Conservation (phyloP, 208 protist genomes). For the Tritrichomonas foetus region DNA sequence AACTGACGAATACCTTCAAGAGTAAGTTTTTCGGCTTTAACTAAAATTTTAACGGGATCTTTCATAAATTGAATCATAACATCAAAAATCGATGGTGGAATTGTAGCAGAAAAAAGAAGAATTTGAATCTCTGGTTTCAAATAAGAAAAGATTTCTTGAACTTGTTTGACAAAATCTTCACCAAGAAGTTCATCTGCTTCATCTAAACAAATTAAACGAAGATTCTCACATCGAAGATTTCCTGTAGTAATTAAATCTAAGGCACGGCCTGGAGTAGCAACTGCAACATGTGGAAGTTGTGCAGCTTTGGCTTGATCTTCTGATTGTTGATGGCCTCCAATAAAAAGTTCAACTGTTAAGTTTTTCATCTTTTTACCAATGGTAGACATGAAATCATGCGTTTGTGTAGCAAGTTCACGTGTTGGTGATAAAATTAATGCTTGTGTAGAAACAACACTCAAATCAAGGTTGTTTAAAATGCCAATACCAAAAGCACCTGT, state of each 20-base stretch:
- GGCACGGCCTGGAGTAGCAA: slow-evolving; percentile 94
- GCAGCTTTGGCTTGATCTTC: slow-evolving; percentile 72
- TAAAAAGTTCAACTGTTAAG: slow-evolving; percentile 60
- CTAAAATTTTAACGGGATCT: slow-evolving; percentile 93
- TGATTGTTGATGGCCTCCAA: slow-evolving; percentile 84
- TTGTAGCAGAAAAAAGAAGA: slow-evolving; percentile 94
- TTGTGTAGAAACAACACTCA: slow-evolving; percentile 69
- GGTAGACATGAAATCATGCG: slow-evolving; percentile 68
- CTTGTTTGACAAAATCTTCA: slow-evolving; percentile 87
- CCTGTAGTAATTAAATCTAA: slow-evolving; percentile 90
- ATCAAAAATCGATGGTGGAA: slow-evolving; percentile 93
- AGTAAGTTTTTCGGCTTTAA: slow-evolving; percentile 85
- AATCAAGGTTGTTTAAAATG: slow-evolving; percentile 51
- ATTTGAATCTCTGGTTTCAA: slow-evolving; percentile 61
- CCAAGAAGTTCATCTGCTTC: slow-evolving; percentile 98
- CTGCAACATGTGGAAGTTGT: slow-evolving; percentile 77
- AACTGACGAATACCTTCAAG: slow-evolving; percentile 83
- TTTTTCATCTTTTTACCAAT: slow-evolving; percentile 88
- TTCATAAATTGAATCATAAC: slow-evolving; percentile 97
- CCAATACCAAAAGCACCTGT: slow-evolving; percentile 86
- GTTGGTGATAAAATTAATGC: slow-evolving; percentile 90
- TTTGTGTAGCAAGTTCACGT: slow-evolving; percentile 90
- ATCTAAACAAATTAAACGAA: slow-evolving; percentile 94
- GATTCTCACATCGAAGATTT: slow-evolving; percentile 58
- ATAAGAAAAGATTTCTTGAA: slow-evolving; percentile 66